Evolutionary conservation across 768 basidiomycete genomes (phyloP).

Genomic region (Tubosaeta sp.): DNA sequence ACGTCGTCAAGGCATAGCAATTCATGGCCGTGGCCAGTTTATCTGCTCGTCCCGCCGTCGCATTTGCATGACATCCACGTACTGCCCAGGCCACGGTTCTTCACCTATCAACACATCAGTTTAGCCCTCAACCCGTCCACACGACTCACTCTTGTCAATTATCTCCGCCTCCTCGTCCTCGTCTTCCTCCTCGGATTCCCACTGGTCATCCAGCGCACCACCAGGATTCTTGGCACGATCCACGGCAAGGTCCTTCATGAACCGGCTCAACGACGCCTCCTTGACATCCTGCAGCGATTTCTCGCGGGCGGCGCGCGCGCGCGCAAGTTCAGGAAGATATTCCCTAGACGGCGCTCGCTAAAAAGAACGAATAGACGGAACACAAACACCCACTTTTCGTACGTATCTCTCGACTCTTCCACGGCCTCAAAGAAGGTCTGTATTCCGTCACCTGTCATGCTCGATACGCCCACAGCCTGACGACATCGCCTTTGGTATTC

Average conservation of each 20-base stretch:
- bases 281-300: slow-evolving; percentile 62
- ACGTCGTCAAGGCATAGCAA: background rate
- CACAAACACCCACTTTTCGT: slow-evolving; percentile 62
- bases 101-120: slow-evolving; percentile 44
- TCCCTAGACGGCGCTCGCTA: slow-evolving; percentile 49
- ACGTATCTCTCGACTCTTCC: slow-evolving; percentile 81
- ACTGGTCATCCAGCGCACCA: slow-evolving; percentile 51
- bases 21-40: slow-evolving; percentile 67
- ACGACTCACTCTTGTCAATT: slow-evolving; percentile 64
- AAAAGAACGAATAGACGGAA: background rate
- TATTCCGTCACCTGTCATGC: slow-evolving; percentile 93
- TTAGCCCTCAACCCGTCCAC: background rate
- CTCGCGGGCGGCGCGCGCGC: slow-evolving; percentile 61
- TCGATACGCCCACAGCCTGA: slow-evolving; percentile 93
- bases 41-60: slow-evolving; percentile 52
- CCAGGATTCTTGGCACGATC: slow-evolving; percentile 65
- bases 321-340: slow-evolving; percentile 85
- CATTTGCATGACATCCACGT: slow-evolving; percentile 67
- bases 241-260: slow-evolving; percentile 77
- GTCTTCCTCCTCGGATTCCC: slow-evolving; percentile 57
- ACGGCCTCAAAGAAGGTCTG: slow-evolving; percentile 90
- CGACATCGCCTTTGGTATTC: background rate
- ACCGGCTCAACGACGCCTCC: slow-evolving; percentile 68
- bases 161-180: slow-evolving; percentile 55
- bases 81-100: slow-evolving; percentile 67